Base-by-base conservation (phyloP, 768 basidiomycete genomes). In the Termitomyces sp. region DNA sequence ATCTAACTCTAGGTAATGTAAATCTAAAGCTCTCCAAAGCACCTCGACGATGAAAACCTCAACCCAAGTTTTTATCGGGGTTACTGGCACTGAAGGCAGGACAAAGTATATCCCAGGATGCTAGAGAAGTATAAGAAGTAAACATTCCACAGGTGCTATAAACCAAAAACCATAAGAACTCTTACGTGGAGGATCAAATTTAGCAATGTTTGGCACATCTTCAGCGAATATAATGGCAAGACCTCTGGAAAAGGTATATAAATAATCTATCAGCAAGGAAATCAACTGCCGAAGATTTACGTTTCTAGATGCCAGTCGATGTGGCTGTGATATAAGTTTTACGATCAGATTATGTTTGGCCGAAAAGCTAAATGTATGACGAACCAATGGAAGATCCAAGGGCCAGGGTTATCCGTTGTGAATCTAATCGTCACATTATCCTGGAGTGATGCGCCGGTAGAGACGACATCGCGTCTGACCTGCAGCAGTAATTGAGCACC, bases 241-340 rank as follows among this genome's bases (percentile, higher is more conserved):
- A n/a, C 77, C 77, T 1, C 68, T 69, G 43, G 22, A 12, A 2
- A 33, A 8, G 13, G 22, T 7, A 24, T 10, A n/a, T 18, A 6
- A 10, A 30, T 30, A 10, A 4, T 2, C 20, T 32, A 20, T 16
- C 7, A 35, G 14, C 13, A 53, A 49, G 6, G 12, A 9, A 36
- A 14, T 10, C 1, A 30, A 20, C 16, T 1, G 6, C 46, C n/a
- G 6, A 26, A 47, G 33, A 49, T 30, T 14, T 14, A 76, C 74
- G 66, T 63, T 14, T 76, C 67, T 9, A 81, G 64, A 68, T 83
- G 82, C 73, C 78, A 82, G 54, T 82, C 80, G 55, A 82, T 82
- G 61, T 82, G 80, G 58, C 79, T 79, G 22, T 45, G 42, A 7
- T 12, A 9, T 1, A 18, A 38, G 14, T 38, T 38, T 16, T 16